phyloP scores from a whole-genome alignment of 371 early-diverging fungal species.

The Lichtheimia hyalospora region DNA sequence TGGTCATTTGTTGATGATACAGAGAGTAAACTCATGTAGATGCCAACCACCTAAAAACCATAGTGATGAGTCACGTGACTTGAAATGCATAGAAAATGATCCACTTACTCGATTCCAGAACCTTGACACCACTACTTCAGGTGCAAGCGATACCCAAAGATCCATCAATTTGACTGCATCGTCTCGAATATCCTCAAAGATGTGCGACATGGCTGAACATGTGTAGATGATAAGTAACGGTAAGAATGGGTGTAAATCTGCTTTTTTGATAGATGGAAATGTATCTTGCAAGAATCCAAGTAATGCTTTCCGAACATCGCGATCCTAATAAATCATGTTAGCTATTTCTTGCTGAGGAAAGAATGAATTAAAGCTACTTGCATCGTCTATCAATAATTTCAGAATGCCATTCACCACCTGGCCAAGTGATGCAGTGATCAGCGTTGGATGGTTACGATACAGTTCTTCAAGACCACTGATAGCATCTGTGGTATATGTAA shows the following conservation, averaged over 20 bases:
- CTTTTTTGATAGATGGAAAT: conserved; percentile 31
- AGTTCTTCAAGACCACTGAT: conserved; percentile 70
- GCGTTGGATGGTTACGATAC: conserved; percentile 52
- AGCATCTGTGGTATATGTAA: conserved; percentile 51
- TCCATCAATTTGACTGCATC: conserved; percentile 82
- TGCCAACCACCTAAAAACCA: conserved; percentile 26
- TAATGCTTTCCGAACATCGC: conserved; percentile 49
- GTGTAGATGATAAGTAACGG: conserved; percentile 77
- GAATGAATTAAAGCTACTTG: no score
- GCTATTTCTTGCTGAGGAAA: no score
- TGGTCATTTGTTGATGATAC: conserved; percentile 31
- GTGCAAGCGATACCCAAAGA: conserved; percentile 69
- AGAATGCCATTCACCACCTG: conserved; percentile 63
- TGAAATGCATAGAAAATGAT: not conserved
- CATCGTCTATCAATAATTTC: conserved; percentile 65
- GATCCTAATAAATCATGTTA: conserved; percentile 31
- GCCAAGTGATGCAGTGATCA: conserved; percentile 63
- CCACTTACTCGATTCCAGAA: conserved; percentile 47
- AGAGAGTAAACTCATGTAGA: conserved; percentile 42
- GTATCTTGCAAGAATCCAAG: conserved; percentile 31
- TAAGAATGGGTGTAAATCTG: conserved; percentile 77
- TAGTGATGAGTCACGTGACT: not conserved
- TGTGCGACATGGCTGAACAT: conserved; percentile 90
- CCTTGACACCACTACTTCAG: conserved; percentile 56
- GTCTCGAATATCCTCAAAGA: conserved; percentile 79